These are phyloP conservation scores for Microcera coccophila DNA, from an alignment of 2,329 filamentous ascomycete genomes.

Conservation along the genomic window DNA sequence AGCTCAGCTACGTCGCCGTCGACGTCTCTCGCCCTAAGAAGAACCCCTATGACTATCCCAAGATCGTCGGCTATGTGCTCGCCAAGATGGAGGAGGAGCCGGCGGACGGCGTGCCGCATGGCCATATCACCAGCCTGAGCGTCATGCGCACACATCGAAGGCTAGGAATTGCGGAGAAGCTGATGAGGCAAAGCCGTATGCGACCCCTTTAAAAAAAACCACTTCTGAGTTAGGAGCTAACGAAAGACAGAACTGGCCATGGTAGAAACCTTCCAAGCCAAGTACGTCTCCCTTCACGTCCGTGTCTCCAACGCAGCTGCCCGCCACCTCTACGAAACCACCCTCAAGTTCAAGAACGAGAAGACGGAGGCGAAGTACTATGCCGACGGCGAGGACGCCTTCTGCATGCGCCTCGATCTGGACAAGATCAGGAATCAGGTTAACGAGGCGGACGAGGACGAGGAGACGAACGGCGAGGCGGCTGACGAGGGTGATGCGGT, in stretches of 20 bases:
- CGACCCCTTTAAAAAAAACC: constrained; percentile 23
- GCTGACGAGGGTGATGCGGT: constrained; percentile 67
- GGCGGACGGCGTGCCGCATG: constrained; percentile 82
- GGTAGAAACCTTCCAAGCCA: constrained; percentile 87
- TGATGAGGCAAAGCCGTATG: constrained; percentile 94
- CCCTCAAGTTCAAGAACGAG: constrained; percentile 81
- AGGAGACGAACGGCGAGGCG: constrained; percentile 34
- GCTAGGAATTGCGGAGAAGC: constrained; percentile 89
- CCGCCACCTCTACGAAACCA: constrained; percentile 87
- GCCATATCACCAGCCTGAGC: constrained; percentile 90
- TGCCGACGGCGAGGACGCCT: constrained; percentile 95
- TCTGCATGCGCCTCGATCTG: constrained; percentile 87
- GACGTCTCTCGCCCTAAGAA: constrained; percentile 78
- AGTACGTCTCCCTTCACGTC: constrained; percentile 94
- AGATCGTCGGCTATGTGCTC: constrained; percentile 98
- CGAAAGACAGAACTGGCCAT: constrained; percentile 75
- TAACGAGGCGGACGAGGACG: constrained; percentile 31
- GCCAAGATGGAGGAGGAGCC: constrained; percentile 99
- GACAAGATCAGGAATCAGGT: constrained; percentile 52
- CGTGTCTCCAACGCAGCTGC: constrained; percentile 91
- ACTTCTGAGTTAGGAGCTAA: background rate
- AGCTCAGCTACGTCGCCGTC: constrained; percentile 93
- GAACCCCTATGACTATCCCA: constrained; percentile 82
- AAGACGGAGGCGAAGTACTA: constrained; percentile 90
- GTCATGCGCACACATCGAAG: constrained; percentile 95